Base-by-base conservation (phyloP, 2,329 filamentous ascomycete genomes). In the Beauveria caledonica region DNA sequence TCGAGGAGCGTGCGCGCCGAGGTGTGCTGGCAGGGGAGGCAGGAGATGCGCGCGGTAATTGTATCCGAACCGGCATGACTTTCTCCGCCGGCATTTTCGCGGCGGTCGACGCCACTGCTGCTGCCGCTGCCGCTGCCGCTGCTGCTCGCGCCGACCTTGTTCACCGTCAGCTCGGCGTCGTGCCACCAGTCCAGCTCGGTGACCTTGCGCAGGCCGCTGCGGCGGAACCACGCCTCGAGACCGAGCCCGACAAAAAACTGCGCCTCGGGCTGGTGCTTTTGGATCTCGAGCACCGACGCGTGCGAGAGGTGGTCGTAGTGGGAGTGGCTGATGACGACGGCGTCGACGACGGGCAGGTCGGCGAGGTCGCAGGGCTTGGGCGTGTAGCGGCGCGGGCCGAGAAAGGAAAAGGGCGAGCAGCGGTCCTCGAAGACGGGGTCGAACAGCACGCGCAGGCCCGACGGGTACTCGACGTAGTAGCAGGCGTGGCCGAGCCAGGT, bases 131-230 rank as follows among this genome's bases (percentile, higher is more conserved):
- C 6, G 27, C 8, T 9, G 21, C 8, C 36, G 9, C 64, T 62
- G n/a, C 65, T 67, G 36, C 68, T 70, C 3, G 74, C 69, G 45
- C 69, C 63, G 21, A 68, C 64, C 39, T 66, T 64, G n/a, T 52
- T 59, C 27, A 96, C 74, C 0, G 77, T 84, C n/a, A 96, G 73
- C 52, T 93, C 86, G 6, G 85, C 81, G 64, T 90, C 87, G 66
- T 96, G 87, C 93, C 93, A 97, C 93, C 93, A 97, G 74, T 97
- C 93, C 68, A 97, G 73, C 75, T 97, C 92, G 0, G 90, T 95
- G 48, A 93, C 87, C 62, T 91, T 89, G 1, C 81, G 64, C 58
- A 96, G 83, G 1, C 90, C 90, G 27, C 79, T 80, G 3, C 79
- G 76, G 51, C 79, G 77, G 72, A 97, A 96, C 92, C 92, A 97